Percentiles rank a stretch among this genome's conserved stretches.
phyloP scores from a whole-genome alignment of 768 basidiomycete genomes.

The Agaricus sinodeliciosus region DNA sequence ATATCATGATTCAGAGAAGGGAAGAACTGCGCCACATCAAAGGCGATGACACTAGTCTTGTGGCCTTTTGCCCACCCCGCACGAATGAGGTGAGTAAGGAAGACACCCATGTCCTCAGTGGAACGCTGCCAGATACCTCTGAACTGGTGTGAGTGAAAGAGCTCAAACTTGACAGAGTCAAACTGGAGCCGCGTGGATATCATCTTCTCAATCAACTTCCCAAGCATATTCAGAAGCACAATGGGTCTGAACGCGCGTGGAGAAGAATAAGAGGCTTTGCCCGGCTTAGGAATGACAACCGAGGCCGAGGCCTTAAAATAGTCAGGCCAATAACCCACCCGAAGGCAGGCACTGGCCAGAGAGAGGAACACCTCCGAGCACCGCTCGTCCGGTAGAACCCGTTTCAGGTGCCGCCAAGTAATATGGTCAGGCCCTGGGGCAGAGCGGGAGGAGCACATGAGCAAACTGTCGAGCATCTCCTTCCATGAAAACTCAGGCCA shows the following conservation, averaged over 20 bases:
- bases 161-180: not conserved
- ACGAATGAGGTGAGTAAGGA: no score
- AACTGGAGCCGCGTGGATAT: conserved; percentile 4
- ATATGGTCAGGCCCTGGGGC: conserved; percentile 7
- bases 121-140: no score
- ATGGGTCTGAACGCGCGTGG: not conserved
- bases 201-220: conserved; percentile 10
- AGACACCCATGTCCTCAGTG: no score
- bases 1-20: no score
- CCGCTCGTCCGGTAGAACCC: not conserved
- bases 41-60: no score
- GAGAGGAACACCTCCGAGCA: not conserved
- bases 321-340: not conserved
- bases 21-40: no score
- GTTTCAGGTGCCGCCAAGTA: not conserved
- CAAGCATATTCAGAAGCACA: conserved; percentile 7
- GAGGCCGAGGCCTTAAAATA: conserved; percentile 12
- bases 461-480: not conserved
- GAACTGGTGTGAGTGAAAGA: no score
- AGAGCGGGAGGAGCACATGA: not conserved
- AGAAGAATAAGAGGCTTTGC: conserved; percentile 4
- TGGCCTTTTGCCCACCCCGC: no score
- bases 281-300: conserved; percentile 14
- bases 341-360: conserved; percentile 1
- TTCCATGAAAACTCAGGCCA: not conserved